These are phyloP conservation scores for Skeletonema grethae DNA, from an alignment of 108 stramenopile genomes.

Conservation along the genomic window DNA sequence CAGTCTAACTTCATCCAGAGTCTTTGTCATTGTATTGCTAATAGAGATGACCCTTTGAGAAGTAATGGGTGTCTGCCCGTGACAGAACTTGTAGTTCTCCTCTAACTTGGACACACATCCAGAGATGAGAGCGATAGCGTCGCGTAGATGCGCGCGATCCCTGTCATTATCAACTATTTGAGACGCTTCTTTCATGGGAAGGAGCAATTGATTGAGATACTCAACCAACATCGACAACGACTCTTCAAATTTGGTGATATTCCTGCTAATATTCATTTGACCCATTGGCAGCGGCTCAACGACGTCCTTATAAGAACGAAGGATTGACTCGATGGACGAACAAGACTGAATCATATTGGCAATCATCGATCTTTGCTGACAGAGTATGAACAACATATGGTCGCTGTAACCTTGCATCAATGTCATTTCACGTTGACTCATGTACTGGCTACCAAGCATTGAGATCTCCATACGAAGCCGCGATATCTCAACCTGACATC, in stretches of 20 bases:
- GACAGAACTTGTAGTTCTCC: constrained; percentile 27
- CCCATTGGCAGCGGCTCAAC: constrained; percentile 44
- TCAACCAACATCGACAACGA: constrained; percentile 41
- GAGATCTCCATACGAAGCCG: constrained; percentile 67
- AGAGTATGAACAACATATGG: constrained; percentile 57
- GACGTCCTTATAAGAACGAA: constrained; percentile 30
- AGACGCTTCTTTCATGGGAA: constrained; percentile 46
- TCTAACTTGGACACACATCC: constrained; percentile 39
- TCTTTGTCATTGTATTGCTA: constrained; percentile 2
- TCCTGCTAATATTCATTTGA: constrained; percentile 31
- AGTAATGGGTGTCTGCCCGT: constrained; percentile 31
- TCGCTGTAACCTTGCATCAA: constrained; percentile 72
- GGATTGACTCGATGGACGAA: constrained; percentile 15
- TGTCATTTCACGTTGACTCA: constrained; percentile 75
- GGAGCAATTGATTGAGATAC: constrained; percentile 49
- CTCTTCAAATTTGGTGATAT: constrained; percentile 43
- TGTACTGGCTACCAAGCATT: constrained; percentile 74
- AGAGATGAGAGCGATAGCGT: constrained; percentile 39
- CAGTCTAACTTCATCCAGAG: constrained; percentile 17
- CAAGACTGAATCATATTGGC: constrained; percentile 40
- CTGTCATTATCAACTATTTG: constrained; percentile 24
- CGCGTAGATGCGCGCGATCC: constrained; percentile 25
- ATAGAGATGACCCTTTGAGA: constrained; percentile 17
- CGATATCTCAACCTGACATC: constrained; percentile 63
- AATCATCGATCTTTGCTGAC: constrained; percentile 55